phyloP scores from a whole-genome alignment of 2,329 filamentous ascomycete genomes.

The Pseudohalonectria lignicola region DNA sequence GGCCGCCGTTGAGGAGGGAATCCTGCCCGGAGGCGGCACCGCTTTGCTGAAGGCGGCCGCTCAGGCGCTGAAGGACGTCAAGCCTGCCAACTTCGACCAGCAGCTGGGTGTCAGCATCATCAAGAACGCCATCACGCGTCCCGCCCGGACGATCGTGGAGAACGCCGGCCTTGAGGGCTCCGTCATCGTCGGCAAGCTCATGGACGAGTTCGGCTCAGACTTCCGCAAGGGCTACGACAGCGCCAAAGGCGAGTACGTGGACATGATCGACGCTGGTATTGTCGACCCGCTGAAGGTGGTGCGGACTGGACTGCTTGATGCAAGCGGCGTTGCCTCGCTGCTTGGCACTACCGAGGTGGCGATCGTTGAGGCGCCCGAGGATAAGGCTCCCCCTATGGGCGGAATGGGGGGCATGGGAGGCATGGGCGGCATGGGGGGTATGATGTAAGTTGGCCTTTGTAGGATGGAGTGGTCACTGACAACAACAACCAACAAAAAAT shows the following conservation, averaged over 20 bases:
- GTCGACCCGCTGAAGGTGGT: constrained; percentile 99
- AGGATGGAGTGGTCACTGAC: too few relatives aligned
- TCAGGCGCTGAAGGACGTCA: constrained; percentile 74
- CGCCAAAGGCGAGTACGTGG: constrained; percentile 93
- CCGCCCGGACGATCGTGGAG: constrained; percentile 91
- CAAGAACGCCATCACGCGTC: constrained; percentile 95
- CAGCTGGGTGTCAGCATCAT: constrained; percentile 96
- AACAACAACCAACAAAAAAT: too few relatives aligned
- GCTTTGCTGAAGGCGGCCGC: constrained; percentile 93
- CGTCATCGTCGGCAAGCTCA: constrained; percentile 95
- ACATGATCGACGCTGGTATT: constrained; percentile 96
- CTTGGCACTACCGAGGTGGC: constrained; percentile 97
- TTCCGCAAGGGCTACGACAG: constrained; percentile 99
- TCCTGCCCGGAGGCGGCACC: constrained; percentile 96
- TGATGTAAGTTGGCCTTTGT: constrained; percentile 49
- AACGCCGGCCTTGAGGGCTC: constrained; percentile 94
- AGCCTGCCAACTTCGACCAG: constrained; percentile 95
- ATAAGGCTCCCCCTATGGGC: constrained; percentile 60
- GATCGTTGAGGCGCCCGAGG: constrained; percentile 90
- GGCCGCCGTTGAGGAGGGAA: constrained; percentile 97
- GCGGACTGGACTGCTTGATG: constrained; percentile 88
- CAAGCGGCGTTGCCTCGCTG: constrained; percentile 90
- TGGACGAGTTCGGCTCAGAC: constrained; percentile 79
- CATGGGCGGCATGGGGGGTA: constrained; percentile 39
- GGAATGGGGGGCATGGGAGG: constrained; percentile 60